Evolutionary conservation across 2,329 filamentous ascomycete genomes (phyloP).

Genomic region (Sclerotinia sclerotiorum): DNA sequence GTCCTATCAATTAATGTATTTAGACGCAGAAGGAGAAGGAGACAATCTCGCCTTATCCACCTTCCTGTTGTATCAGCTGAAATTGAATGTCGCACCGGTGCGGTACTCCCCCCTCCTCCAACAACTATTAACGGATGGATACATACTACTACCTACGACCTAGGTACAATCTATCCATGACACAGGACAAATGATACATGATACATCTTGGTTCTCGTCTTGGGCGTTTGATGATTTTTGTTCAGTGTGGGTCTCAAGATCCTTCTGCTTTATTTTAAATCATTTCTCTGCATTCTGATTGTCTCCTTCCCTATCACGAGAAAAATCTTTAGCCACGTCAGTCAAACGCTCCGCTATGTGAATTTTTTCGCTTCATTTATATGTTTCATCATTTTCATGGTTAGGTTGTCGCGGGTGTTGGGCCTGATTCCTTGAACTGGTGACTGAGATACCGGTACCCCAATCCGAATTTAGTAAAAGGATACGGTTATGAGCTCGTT

Average conservation of each 20-base stretch:
- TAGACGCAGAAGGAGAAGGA: conserved; percentile 9
- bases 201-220: conserved; percentile 3
- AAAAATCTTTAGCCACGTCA: conserved; percentile 21
- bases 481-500: too few species aligned
- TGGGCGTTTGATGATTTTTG: conserved; percentile 4
- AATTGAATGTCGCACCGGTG: conserved; percentile 9
- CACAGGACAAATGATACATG: too few species aligned
- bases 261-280: background rate
- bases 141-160: background rate
- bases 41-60: conserved; percentile 13
- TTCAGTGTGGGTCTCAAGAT: conserved; percentile 4
- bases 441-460: conserved; percentile 1
- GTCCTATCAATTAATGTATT: background rate
- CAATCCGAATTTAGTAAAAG: conserved; percentile 1
- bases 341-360: conserved; percentile 6
- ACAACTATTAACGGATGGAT: conserved; percentile 4
- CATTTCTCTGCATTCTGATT: conserved; percentile 1
- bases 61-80: conserved; percentile 17
- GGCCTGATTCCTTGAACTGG: background rate
- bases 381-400: conserved; percentile 18
- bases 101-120: background rate
- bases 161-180: background rate
- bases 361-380: background rate
- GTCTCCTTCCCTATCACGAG: conserved; percentile 14
- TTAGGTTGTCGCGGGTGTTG: conserved; percentile 13